Evolutionary conservation across 169 alveolate genomes (phyloP).

Genomic region (Eimeria falciformis): DNA sequence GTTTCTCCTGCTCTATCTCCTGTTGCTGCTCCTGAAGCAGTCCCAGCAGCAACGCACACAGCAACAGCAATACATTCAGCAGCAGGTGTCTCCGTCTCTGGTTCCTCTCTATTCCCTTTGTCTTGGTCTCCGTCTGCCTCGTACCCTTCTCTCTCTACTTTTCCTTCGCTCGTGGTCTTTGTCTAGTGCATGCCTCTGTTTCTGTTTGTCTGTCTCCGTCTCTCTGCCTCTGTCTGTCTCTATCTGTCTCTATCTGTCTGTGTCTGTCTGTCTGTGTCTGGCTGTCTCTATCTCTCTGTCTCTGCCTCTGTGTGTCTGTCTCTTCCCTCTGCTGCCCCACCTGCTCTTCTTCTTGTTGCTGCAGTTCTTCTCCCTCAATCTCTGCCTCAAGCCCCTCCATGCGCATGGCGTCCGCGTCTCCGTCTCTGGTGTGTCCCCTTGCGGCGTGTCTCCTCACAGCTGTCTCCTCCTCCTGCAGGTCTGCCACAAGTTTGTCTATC

Average conservation of each 20-base stretch:
- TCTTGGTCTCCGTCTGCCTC: too few species aligned
- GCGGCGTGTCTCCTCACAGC: slow-evolving; percentile 69
- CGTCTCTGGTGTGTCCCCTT: slow-evolving; percentile 28
- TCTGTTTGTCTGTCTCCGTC: too few species aligned
- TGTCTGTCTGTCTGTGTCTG: too few species aligned
- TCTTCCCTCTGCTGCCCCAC: too few species aligned
- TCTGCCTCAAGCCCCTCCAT: slow-evolving; percentile 78
- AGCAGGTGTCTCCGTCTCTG: not conserved
- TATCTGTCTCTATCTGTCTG: too few species aligned
- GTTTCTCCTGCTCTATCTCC: slow-evolving; percentile 79
- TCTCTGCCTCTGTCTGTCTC: too few species aligned
- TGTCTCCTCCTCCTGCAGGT: slow-evolving; percentile 48
- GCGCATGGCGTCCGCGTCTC: slow-evolving; percentile 41
- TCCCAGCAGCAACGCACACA: not conserved
- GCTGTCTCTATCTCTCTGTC: too few species aligned
- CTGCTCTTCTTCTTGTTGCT: slow-evolving; percentile 71
- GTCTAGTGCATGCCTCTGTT: too few species aligned
- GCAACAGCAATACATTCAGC: not conserved
- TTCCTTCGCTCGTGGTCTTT: too few species aligned
- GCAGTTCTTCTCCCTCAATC: slow-evolving; percentile 79
- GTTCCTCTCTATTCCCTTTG: too few species aligned
- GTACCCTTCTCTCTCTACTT: too few species aligned
- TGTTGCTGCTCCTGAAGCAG: slow-evolving; percentile 79
- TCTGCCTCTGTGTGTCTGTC: too few species aligned
- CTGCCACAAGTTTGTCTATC: not conserved